Base-by-base conservation (phyloP, 306 rosid genomes). In the Canavalia gladiata region DNA sequence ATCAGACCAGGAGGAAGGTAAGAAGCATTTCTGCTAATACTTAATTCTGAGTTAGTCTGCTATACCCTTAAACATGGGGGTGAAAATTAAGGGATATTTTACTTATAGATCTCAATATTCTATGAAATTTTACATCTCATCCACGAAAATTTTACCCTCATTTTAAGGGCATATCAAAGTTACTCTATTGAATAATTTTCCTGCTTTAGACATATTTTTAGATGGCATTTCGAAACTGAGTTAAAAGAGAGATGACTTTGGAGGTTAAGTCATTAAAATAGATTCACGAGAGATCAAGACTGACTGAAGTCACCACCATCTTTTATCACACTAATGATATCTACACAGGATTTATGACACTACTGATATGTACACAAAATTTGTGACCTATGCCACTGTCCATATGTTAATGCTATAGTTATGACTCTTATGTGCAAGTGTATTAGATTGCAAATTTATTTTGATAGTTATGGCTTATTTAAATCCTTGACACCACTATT, bases 1-100 rank as follows among this genome's bases (percentile, higher is more conserved):
- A 84, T 95, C 80, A 85, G 94, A 82, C 93, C 97, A 1, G 97
- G 97, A 80, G 99, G 97, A 88, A 95, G 99, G 99, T 95, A 83
- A 83, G 87, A 18, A 68, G 69, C 68, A 60, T 55, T 70, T 68
- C 46, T 52, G 45, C 78, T 67, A 42, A 39, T 45, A 29, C 37
- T 69, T 75, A 35, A 43, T 68, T 71, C n/a, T 45, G 41, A 35
- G 18, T 57, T 54, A 35, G 33, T 51, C 45, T 39, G 74, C 33
- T 77, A 77, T 77, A 50, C 31, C 7, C 49, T 56, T 43, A 57
- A 18, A 68, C 45, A 56, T 25, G 25, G 59, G 63, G 72, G 54
- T 60, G 33, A 37, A 6, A 34, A 2, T 13, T 28, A 35, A 39
- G 25, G 72, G 43, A 4, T 63, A 37, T 64, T 64, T 35, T 64